A percentile compares a stretch with the other conserved stretches of the same genome.
Conservation (phyloP, 768 basidiomycete species). For the Clitopilus hobsonii region DNA sequence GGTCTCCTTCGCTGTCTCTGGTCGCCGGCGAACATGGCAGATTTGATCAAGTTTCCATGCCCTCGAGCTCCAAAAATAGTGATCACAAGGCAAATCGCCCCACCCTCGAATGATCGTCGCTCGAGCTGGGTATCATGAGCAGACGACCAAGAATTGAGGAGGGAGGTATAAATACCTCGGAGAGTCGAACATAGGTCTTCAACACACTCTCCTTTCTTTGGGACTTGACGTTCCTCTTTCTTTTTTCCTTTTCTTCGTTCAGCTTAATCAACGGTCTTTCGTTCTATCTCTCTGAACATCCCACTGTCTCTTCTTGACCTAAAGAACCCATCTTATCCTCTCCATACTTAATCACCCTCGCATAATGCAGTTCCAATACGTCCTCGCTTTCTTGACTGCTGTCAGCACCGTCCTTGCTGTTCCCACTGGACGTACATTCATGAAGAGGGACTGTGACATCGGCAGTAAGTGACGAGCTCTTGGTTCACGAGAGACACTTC, state of each 20-base stretch:
- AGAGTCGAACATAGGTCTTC: background rate
- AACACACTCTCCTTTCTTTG: conserved; percentile 3
- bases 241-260: conserved; percentile 3
- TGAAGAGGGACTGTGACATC: conserved; percentile 8
- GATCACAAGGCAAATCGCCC: background rate
- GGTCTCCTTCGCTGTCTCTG: background rate
- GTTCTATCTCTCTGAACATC: background rate
- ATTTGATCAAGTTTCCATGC: background rate
- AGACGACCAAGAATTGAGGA: background rate
- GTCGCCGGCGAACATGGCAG: background rate
- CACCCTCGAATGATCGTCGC: background rate
- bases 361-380: conserved; percentile 10
- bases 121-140: no score
- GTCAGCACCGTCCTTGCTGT: conserved; percentile 6
- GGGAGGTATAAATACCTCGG: background rate
- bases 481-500: no score
- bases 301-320: background rate
- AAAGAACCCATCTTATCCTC: no score
- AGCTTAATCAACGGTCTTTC: conserved; percentile 1
- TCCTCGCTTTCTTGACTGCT: conserved; percentile 6
- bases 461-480: conserved; percentile 3
- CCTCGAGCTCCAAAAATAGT: background rate
- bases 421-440: conserved; percentile 9
- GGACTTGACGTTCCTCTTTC: conserved; percentile 12
- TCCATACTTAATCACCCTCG: background rate